Conservation (phyloP, 768 basidiomycete species). For the Naganishia vishniacii region DNA sequence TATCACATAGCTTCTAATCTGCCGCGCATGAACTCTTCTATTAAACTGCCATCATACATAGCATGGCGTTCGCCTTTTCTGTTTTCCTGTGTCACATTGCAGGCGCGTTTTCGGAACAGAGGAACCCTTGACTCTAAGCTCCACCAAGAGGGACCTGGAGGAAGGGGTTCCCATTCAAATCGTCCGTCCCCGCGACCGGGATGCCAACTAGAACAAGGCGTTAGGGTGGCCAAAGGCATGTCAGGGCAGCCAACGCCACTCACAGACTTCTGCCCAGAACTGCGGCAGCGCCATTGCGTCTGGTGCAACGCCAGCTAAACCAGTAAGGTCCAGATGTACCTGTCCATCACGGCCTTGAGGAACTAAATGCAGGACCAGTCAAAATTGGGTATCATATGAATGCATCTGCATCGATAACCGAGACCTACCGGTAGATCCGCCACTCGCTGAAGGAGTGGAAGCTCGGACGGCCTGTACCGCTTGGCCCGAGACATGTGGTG, state of each 20-base stretch:
- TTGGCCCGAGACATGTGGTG: background rate
- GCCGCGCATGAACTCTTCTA: no score
- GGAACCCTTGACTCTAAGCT: background rate
- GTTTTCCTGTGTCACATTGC: no score
- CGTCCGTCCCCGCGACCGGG: constrained; percentile 4
- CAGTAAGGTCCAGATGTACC: constrained; percentile 10
- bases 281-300: constrained; percentile 27
- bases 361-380: background rate
- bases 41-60: no score
- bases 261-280: constrained; percentile 29
- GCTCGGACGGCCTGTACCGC: background rate
- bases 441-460: background rate
- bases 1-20: no score
- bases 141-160: background rate
- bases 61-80: no score
- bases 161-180: background rate
- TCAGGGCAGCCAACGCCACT: background rate
- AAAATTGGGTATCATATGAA: background rate
- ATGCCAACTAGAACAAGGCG: constrained; percentile 2
- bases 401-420: background rate
- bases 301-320: constrained; percentile 11
- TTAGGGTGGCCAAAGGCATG: background rate
- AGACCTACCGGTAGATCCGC: background rate
- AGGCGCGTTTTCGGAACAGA: no score
- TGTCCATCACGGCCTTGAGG: constrained; percentile 6